Percentiles rank a stretch among this genome's conserved stretches.
phyloP scores from a whole-genome alignment of 2,329 filamentous ascomycete species.

The Lanzia echinophila region DNA sequence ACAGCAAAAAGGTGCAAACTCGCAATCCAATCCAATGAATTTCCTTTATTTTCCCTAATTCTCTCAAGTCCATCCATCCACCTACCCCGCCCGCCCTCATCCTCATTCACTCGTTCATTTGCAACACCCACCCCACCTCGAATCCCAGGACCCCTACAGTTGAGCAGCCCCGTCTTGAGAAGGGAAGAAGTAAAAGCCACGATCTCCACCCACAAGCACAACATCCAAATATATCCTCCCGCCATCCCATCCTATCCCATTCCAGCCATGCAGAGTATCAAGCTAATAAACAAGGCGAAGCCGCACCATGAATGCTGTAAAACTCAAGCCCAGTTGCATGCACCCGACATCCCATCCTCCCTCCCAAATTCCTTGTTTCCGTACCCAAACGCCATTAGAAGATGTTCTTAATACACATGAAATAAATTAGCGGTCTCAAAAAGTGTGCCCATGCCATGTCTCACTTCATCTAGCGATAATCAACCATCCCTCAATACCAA shows the following conservation, averaged over 20 bases:
- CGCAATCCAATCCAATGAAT: too few relatives aligned
- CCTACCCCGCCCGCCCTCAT: too few relatives aligned
- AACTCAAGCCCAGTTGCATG: not conserved
- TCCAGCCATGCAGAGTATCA: not conserved
- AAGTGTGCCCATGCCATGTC: not conserved
- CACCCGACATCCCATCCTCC: not conserved
- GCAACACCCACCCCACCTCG: too few relatives aligned
- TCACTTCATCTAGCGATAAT: not conserved
- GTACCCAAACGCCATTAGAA: constrained; percentile 3
- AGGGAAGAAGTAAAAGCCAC: not conserved
- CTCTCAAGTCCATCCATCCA: too few relatives aligned
- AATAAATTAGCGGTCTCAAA: not conserved
- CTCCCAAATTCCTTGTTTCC: not conserved
- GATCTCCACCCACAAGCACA: not conserved
- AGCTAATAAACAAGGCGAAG: too few relatives aligned
- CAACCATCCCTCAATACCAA: not conserved
- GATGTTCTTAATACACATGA: constrained; percentile 3
- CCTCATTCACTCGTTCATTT: too few relatives aligned
- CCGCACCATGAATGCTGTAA: too few relatives aligned
- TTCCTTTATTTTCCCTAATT: too few relatives aligned
- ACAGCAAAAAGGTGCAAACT: not conserved
- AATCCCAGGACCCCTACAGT: too few relatives aligned
- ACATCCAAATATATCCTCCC: not conserved
- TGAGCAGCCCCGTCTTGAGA: not conserved
- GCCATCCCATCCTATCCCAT: not conserved